Base-by-base conservation (phyloP, 192 early-diverging fungal genomes). In the Backusella liffmaniae region DNA sequence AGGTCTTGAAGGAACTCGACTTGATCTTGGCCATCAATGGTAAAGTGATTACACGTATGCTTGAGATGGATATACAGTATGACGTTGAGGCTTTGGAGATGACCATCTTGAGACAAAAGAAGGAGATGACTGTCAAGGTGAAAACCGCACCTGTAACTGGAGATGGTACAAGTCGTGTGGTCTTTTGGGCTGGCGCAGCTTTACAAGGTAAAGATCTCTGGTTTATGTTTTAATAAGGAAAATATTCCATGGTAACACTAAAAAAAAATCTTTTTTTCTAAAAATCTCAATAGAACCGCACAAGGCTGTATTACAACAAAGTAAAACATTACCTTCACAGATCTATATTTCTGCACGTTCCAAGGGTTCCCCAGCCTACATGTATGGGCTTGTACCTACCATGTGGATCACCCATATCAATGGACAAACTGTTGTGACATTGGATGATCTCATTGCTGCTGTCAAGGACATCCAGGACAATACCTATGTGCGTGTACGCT, bases 161-260 rank as follows among this genome's bases (percentile, higher is more conserved):
- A 34, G 82, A 85, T 73, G 89, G 87, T 46, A 92, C 89, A 5
- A 87, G 83, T 23, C 90, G 91, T 72, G 82, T 95, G 9, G 90
- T 96, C 36, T 85, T 91, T 68, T 97, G 96, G 96, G 92, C 94
- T 4, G 96, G 96, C 21, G 94, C 91, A 10, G 85, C 88, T 26
- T 82, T 95, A 79, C 92, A 94, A 79, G 86, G 80, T 82, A 78
- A 44, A 49, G 3, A 32, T 2, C 30, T 32, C 32, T 4, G 86
- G 87, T 91, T 41, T 90, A 93, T 70, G 76, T 92, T 1, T 87
- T 91, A 67, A 86, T 6, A 62, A 62, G 23, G 23, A 62, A 62
- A 62, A 26, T 26, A 21, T 56, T 56, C 8, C 32, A 32, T 32
- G 32, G 32, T 32, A 32, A 32, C 32, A 32, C 32, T 56, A 21